Evolutionary conservation across 768 basidiomycete genomes (phyloP), one percentile per base, ranked within the genome.

Genomic region (Boletus pseudo-olivaceus): DNA sequence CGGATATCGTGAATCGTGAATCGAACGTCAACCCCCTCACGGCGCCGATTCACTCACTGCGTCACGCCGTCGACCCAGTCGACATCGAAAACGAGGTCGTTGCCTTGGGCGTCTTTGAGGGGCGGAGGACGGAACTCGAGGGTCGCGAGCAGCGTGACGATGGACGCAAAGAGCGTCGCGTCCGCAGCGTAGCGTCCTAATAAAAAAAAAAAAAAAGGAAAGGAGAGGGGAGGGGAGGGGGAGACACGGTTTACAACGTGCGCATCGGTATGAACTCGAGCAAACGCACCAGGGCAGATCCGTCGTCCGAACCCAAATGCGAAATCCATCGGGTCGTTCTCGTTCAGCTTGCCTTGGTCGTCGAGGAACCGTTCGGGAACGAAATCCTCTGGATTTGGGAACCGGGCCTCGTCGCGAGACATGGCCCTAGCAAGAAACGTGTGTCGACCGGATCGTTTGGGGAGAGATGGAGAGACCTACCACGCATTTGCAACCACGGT

Each of bases 271-370:
- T n/a, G n/a, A n/a, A n/a, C n/a, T n/a, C n/a, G n/a, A n/a, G n/a
- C n/a, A n/a, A n/a, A n/a, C 46, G 9, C 14, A 57, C 50, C 53
- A 2, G 45, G 49, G 34, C 52, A 60, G 32, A 51, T 39, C 30
- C 55, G 26, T 30, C 52, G 54, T 20, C 61, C 60, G 38, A 62
- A 62, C 2, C 53, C 62, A 26, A 63, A 63, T 6, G 27, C 29
- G 19, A 56, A 60, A 5, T 57, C 47, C 20, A 38, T 30, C 3
- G 49, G 51, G 43, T 56, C n/a, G 7, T 49, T 49, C 27, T 54
- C 40, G 1, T 49, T 63, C 33, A 57, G 7, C 12, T 23, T 4
- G 23, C 26, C 8, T 55, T 51, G 11, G 59, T 26, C n/a, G n/a
- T n/a, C n/a, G n/a, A n/a, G n/a, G n/a, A n/a, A n/a, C n/a, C n/a